Evolutionary conservation across 2,329 filamentous ascomycete species (phyloP), one percentile per base, ranked within the genome.

Genomic region (Colletotrichum chrysophilum): DNA sequence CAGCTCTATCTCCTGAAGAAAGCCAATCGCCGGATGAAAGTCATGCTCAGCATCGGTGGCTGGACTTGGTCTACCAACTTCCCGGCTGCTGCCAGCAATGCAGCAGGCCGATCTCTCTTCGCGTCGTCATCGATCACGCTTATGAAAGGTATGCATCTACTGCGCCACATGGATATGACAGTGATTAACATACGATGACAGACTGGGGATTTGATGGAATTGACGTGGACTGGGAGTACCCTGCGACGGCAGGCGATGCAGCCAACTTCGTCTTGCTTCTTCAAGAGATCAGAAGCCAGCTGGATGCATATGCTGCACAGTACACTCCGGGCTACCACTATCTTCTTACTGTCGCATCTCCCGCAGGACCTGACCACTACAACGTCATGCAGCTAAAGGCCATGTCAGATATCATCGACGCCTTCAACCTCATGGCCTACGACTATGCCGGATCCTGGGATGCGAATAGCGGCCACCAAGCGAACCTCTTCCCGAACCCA

Each of bases 11-110:
- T 94, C 9, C 87, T 95, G 58, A 98, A 98, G 86, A 93, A 96
- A 83, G 84, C 88, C 73, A 93, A 98, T 83, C 92, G 95, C 18
- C 91, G 95, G 62, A 84, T 98, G 70, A 97, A 97, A 82, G 89
- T 94, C 2, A 87, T 97, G 26, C 89, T 98, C 5, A 94, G 92
- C 64, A 95, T 98, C 78, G 96, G 96, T 64, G 95, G 96, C 34
- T 97, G 94, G 94, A 96, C 94, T 0, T 97, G 95, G 84, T 95
- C 94, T 3, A 86, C 89, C 79, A 95, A 95, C 83, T 96, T 98
- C 81, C 88, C 94, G 1, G 86, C 87, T 2, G 93, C 93, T 0
- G 91, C 93, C 12, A 91, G 91, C 75, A 94, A 93, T 0, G 88
- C 89, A 0, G 84, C 87, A 4, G 92, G 91, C 18, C 90, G 95